Evolutionary conservation across 345 rosid species (phyloP).

Genomic region (Aegle marmelos): DNA sequence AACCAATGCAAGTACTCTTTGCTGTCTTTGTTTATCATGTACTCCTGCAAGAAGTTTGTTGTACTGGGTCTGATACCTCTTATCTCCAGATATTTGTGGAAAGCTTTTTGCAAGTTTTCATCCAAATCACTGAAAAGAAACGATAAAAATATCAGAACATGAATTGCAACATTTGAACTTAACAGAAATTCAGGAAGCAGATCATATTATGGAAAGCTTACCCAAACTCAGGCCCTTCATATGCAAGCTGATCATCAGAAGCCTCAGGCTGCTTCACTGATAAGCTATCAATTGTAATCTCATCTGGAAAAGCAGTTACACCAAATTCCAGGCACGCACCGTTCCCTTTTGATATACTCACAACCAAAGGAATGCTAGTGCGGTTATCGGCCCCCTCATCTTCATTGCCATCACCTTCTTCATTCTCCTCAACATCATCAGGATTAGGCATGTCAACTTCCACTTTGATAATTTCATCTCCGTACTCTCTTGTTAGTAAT

Average conservation of each 20-base stretch:
- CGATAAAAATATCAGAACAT: background rate
- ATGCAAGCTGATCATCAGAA: conserved; percentile 48
- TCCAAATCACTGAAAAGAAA: conserved; percentile 53
- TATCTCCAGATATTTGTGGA: conserved; percentile 55
- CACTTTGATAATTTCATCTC: conserved; percentile 49
- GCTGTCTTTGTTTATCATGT: conserved; percentile 53
- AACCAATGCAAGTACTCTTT: conserved; percentile 62
- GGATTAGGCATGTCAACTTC: conserved; percentile 42
- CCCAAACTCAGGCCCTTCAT: conserved; percentile 68
- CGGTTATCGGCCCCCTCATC: conserved; percentile 4
- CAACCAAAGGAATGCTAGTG: conserved; percentile 47
- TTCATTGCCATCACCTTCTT: conserved; percentile 20
- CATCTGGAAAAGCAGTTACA: conserved; percentile 44
- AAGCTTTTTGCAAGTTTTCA: conserved; percentile 65
- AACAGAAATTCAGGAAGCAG: background rate
- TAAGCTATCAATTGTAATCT: conserved; percentile 54
- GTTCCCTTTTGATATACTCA: conserved; percentile 40
- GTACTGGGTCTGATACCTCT: conserved; percentile 59
- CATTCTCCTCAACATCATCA: conserved; percentile 17
- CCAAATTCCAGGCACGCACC: conserved; percentile 50
- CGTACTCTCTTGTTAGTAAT: conserved; percentile 34
- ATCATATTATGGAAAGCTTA: conserved; percentile 22
- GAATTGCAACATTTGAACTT: background rate
- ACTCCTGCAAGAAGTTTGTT: conserved; percentile 39
- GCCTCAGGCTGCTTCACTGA: conserved; percentile 31